Evolutionary conservation across 768 basidiomycete species (phyloP), one percentile per base, ranked within the genome.

Genomic region (Suillus subluteus): DNA sequence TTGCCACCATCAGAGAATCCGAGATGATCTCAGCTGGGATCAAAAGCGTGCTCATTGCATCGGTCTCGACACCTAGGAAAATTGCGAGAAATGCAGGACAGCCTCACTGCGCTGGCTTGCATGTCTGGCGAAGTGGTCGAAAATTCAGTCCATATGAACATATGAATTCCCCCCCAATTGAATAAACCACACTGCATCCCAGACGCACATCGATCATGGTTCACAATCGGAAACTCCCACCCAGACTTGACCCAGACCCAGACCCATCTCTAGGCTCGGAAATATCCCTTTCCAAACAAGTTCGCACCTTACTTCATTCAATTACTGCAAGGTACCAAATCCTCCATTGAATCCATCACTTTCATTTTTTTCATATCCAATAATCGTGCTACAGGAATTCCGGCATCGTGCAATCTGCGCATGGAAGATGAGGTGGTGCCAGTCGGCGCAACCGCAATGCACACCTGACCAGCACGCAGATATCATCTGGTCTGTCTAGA

Each of bases 401-500:
- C 26, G n/a, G 38, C n/a, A 21, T 38, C 35, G 13, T 21, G 37
- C 35, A 38, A 58, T 16, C 23, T 58, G n/a, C 8, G 38, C 15
- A 8, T n/a, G 54, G 67, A 40, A 62, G 66, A 55, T 70, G 44
- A 11, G 18, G 65, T 35, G 73, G 68, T 65, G 72, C 55, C 43
- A 46, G 21, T 63, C 35, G 55, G 62, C 63, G 43, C 35, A 61
- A 13, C 48, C 23, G n/a, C 37, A 15, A 40, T 68, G 62, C 63
- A 69, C 63, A 38, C 65, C 44, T 50, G 41, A 40, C 32, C 12
- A 55, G 58, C 65, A 41, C 58, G 11, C 74, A 95, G 96, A 89
- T 99, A 99, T 74, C 97, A 99, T 80, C 85, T 99, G n/a, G 86
- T 99, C 62, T 99, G 97, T 75, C 90, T 98, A 74, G 98, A 99